Base-by-base conservation (phyloP, 2,329 filamentous ascomycete species). In the Beauveria pseudobassiana region DNA sequence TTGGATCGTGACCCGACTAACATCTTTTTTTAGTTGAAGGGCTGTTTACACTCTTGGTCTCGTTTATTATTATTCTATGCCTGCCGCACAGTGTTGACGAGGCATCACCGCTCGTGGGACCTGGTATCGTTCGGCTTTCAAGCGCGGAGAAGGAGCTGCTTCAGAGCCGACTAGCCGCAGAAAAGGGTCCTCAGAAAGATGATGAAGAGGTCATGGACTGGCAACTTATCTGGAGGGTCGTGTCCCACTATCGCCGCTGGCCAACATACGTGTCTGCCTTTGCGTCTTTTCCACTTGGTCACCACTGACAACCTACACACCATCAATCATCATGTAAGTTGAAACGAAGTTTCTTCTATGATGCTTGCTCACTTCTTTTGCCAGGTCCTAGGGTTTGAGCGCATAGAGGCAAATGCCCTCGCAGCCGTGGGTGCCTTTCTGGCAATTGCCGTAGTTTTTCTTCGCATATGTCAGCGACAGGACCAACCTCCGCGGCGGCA, bases 201-300 rank as follows among this genome's bases (percentile, higher is more conserved):
- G 74, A 79, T 43, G 69, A 72, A 24, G 63, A 68, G 0, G 68
- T 69, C 12, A 78, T 79, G 52, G 71, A 74, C 2, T 69, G 73
- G 51, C 64, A 64, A 0, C 60, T 77, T 3, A 75, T 81, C 0
- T 76, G 76, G 71, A 73, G 74, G 55, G 81, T 78, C 0, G 64
- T 82, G 1, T 67, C 69, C 14, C 74, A 81, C 59, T 75, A 78
- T 59, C 73, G 70, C 16, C 75, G 78, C 61, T 82, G 78, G 79
- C 77, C 75, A 6, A 77, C 79, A 57, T 81, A 79, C 61, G 67
- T 81, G 34, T 76, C 77, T 5, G 80, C 79, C 0, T 80, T 53
- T 75, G 74, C 20, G 78, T 81, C 5, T 83, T 82, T 63, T 78
- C 79, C 1, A 82, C 80, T 0, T 82, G 80, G 79, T 78, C 77